Base-by-base conservation (phyloP, 495 filamentous ascomycete genomes). In the Chaetomium cochliodes region DNA sequence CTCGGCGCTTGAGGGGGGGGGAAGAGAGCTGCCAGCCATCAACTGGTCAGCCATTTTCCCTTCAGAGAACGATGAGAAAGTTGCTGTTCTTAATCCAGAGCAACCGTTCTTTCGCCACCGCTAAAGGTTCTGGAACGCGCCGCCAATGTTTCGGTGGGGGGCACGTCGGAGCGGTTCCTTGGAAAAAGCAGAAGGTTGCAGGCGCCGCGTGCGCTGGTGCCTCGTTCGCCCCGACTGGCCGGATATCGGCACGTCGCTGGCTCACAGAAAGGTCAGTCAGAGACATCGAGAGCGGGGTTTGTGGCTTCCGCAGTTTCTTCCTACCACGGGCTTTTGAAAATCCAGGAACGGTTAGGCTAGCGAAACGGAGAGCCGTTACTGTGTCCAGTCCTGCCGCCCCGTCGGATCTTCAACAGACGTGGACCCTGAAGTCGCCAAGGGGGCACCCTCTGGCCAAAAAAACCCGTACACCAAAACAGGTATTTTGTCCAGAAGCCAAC, bases 221-320 rank as follows among this genome's bases (percentile, higher is more conserved):
- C 22, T 30, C 42, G 53, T 44, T 44, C 16, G 39, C 42, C 49
- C 42, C 54, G 55, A 44, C 44, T 20, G 62, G 44, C 65, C 65
- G 65, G 65, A 67, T 63, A 67, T 67, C 65, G 65, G 65, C 65
- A 67, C 52, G 39, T 16, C 41, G 15, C 22, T 52, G 42, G 13
- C 51, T 37, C 33, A 12, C 33, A 62, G 23, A 9, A 25, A 47
- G 22, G 46, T 3, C 30, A 39, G 46, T 0, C 30, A 25, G 20
- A 60, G 3, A n/a, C 54, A 18, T 16, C 1, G 23, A 28, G 30
- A 23, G 54, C 33, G 54, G 54, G 54, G 30, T 25, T 56, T 41
- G n/a, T 28, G 54, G 54, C 33, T 56, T 22, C 33, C 20, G 33
- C 54, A 44, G 2, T 28, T 59, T 37, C 25, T 41, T 12, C 16